A percentile compares a stretch with the other conserved stretches of the same genome.
Conservation (phyloP, 495 filamentous ascomycete species). For the Diplogelasinospora grovesii region DNA sequence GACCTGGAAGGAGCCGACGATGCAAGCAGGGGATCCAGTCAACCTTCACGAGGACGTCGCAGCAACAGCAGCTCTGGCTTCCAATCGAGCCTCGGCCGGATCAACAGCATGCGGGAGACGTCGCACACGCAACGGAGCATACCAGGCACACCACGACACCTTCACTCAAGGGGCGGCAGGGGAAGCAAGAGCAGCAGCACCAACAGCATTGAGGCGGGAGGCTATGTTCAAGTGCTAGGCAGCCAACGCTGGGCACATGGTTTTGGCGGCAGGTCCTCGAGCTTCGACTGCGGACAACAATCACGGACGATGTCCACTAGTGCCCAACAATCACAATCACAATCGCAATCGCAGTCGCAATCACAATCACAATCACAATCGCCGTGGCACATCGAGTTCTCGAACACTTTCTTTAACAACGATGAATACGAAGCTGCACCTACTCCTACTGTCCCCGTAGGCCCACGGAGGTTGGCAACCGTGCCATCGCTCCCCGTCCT, state of each 20-base stretch:
- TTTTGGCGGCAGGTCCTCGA: constrained; percentile 61
- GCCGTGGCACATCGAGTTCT: constrained; percentile 40
- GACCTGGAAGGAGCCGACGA: constrained; percentile 62
- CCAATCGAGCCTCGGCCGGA: constrained; percentile 52
- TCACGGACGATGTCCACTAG: constrained; percentile 14
- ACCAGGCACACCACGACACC: constrained; percentile 23
- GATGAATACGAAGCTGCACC: constrained; percentile 77
- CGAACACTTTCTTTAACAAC: constrained; percentile 36
- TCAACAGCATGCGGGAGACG: constrained; percentile 54
- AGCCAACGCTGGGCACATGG: constrained; percentile 52
- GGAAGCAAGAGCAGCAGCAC: constrained; percentile 67
- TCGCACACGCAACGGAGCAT: constrained; percentile 28
- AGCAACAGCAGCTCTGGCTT: constrained; percentile 79
- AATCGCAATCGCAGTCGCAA: constrained; percentile 4
- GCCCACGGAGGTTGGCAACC: constrained; percentile 53
- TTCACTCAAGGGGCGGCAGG: constrained; percentile 50
- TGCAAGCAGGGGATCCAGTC: constrained; percentile 48
- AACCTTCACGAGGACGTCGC: constrained; percentile 52
- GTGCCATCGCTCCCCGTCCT: constrained; percentile 40
- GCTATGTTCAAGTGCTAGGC: constrained; percentile 47
- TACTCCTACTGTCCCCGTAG: constrained; percentile 76
- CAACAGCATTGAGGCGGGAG: constrained; percentile 62
- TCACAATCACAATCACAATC: constrained; percentile 5
- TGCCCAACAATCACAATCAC: constrained; percentile 13
- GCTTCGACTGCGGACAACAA: constrained; percentile 68